Conservation (phyloP, 1,284 basidiomycete genomes). For the Fomitopsis palustris region DNA sequence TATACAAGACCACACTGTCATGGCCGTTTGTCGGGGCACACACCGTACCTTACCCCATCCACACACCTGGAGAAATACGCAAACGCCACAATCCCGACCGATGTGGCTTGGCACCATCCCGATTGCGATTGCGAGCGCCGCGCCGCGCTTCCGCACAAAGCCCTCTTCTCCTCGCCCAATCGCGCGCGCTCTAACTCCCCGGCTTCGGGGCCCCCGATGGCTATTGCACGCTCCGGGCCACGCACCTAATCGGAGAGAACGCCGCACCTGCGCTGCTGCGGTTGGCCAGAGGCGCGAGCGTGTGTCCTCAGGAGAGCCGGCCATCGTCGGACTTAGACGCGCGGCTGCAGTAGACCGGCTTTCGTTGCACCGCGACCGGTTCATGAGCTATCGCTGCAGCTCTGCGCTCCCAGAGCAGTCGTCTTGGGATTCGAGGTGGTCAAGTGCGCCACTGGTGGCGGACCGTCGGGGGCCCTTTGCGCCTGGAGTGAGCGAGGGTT, state of each 20-base stretch:
- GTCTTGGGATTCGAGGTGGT: neutral
- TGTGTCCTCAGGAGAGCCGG: neutral
- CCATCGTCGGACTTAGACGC: neutral
- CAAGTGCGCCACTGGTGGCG: neutral
- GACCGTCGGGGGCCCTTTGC: neutral
- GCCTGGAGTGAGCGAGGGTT: neutral
- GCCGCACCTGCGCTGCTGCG: neutral
- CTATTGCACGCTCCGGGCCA: neutral
- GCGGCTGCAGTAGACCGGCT: neutral
- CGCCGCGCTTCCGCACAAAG: neutral
- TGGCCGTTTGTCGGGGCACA: too few relatives aligned
- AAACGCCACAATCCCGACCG: neutral
- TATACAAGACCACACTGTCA: neutral
- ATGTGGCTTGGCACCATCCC: neutral
- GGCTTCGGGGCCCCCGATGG: neutral
- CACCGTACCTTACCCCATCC: too few relatives aligned
- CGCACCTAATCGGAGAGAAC: neutral
- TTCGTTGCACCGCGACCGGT: neutral
- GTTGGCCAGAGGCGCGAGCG: neutral
- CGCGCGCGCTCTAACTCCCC: neutral
- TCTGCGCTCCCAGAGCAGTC: neutral
- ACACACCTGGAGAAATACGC: neutral
- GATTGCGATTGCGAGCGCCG: too few relatives aligned
- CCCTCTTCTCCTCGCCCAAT: neutral
- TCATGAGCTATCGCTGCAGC: neutral